A percentile compares a stretch with the other conserved stretches of the same genome.
These are phyloP conservation scores for Colletotrichum godetiae DNA, from an alignment of 2,329 filamentous ascomycete genomes.

Conservation along the genomic window DNA sequence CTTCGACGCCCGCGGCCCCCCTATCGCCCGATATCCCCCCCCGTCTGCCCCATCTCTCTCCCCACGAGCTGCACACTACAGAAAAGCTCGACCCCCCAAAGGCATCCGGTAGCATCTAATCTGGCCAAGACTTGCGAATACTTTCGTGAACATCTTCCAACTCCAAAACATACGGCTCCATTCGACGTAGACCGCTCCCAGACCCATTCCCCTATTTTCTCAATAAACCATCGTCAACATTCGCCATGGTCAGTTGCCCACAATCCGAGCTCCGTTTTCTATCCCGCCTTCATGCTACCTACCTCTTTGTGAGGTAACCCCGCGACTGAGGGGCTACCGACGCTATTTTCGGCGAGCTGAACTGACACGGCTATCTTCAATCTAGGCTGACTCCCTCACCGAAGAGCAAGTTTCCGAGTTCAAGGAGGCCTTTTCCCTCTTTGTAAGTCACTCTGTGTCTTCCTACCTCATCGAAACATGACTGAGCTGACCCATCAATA, in stretches of 20 bases:
- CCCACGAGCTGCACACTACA: slow-evolving; percentile 36
- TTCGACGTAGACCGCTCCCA: neutral
- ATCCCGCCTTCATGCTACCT: neutral
- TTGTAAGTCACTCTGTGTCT: slow-evolving; percentile 74
- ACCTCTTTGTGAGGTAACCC: slow-evolving; percentile 12
- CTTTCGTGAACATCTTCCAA: slow-evolving; percentile 23
- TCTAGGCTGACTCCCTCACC: slow-evolving; percentile 94
- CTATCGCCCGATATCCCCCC: slow-evolving; percentile 32
- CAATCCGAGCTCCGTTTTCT: neutral
- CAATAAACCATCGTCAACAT: neutral
- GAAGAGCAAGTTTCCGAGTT: slow-evolving; percentile 99
- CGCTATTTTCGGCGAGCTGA: slow-evolving; percentile 13
- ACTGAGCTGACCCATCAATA: slow-evolving; percentile 44
- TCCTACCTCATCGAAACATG: neutral
- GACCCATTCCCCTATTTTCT: neutral
- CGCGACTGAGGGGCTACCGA: slow-evolving; percentile 34
- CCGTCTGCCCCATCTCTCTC: slow-evolving; percentile 31
- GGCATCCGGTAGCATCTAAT: slow-evolving; percentile 18
- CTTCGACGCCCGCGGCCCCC: slow-evolving; percentile 25
- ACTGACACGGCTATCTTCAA: slow-evolving; percentile 19
- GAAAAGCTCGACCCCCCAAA: slow-evolving; percentile 36
- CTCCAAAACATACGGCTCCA: neutral
- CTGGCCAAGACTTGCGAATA: slow-evolving; percentile 31
- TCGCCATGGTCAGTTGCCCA: slow-evolving; percentile 24
- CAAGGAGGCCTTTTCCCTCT: slow-evolving; percentile 99